These are phyloP conservation scores for Melampsora americana DNA, from an alignment of 1,284 basidiomycete genomes.

Conservation along the genomic window DNA sequence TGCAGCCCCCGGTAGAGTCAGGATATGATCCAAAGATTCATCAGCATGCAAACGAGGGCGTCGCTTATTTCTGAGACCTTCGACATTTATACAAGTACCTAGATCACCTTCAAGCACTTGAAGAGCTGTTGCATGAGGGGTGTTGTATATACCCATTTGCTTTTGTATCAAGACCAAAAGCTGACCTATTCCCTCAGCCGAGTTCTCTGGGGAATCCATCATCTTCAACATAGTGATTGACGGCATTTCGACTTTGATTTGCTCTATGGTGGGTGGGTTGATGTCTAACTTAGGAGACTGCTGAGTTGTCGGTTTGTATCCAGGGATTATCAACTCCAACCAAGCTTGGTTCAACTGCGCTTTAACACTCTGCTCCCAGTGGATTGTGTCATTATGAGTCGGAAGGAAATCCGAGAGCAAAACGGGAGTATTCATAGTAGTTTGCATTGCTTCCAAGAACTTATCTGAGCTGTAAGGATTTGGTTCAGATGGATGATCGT, in stretches of 20 bases:
- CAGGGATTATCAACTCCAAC: not conserved
- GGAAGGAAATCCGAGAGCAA: not conserved
- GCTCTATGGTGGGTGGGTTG: not conserved
- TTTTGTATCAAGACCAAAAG: not conserved
- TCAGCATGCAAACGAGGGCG: too few species aligned
- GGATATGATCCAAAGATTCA: too few species aligned
- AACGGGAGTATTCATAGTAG: not conserved
- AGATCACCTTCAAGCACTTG: too few species aligned
- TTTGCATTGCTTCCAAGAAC: not conserved
- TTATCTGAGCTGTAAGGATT: not conserved
- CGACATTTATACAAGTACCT: too few species aligned
- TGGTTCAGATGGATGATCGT: not conserved
- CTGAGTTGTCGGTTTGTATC: too few species aligned
- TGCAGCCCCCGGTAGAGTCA: too few species aligned
- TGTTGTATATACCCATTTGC: not conserved
- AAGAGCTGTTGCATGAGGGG: too few species aligned
- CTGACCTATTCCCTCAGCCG: slow-evolving; percentile 7
- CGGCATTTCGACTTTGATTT: not conserved
- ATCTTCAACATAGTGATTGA: slow-evolving; percentile 11
- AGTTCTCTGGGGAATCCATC: slow-evolving; percentile 18
- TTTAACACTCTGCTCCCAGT: not conserved
- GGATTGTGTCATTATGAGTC: not conserved
- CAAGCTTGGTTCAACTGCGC: not conserved
- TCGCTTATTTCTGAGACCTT: too few species aligned
- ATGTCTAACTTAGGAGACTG: not conserved